Evolutionary conservation across 2,329 filamentous ascomycete species (phyloP), one percentile per base, ranked within the genome.

Genomic region (Sporothrix globosa): DNA sequence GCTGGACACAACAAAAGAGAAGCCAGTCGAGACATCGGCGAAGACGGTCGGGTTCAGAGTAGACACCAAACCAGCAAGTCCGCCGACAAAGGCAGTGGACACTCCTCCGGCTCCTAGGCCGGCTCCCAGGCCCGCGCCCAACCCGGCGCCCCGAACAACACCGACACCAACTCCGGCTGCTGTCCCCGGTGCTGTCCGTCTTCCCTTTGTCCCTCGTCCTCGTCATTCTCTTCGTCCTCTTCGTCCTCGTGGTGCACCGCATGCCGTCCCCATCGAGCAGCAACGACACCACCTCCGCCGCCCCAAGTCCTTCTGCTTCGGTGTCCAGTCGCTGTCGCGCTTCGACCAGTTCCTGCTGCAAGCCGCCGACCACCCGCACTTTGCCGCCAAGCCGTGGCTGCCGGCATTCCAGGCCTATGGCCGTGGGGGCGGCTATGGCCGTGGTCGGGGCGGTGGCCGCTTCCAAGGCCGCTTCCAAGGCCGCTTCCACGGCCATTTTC

Each of bases 311-410:
- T 66, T 71, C 21, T 56, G 44, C n/a, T 30, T 34, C 7, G 24
- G 14, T 7, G 24, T 21, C 5, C 52, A 24, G 2, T 11, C 21
- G 7, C 13, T 67, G 21, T 67, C 70, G 0, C 67, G 70, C 1
- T 56, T 69, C 19, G 67, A 71, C 34, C 54, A 30, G 1, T 71
- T 71, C 41, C 46, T 71, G 13, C 19, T 61, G 21, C 52, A 41
- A 1, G 70, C 67, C 6, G 54, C 67, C 39, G 48, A 52, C 19
- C 41, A 69, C 11, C 70, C 70, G 6, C 34, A 21, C 17, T 69
- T 71, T 44, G 27, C n/a, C 10, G 24, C 21, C n/a, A 41, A 50
- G 19, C 34, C 67, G 19, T 69, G 70, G 70, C 4, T 69, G 24
- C 50, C 50, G 17, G 24, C 52, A 19, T 34, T 11, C 14, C 19